Evolutionary conservation across 78 protist species (phyloP).

Genomic region (Dictyostelium firmibasis): DNA sequence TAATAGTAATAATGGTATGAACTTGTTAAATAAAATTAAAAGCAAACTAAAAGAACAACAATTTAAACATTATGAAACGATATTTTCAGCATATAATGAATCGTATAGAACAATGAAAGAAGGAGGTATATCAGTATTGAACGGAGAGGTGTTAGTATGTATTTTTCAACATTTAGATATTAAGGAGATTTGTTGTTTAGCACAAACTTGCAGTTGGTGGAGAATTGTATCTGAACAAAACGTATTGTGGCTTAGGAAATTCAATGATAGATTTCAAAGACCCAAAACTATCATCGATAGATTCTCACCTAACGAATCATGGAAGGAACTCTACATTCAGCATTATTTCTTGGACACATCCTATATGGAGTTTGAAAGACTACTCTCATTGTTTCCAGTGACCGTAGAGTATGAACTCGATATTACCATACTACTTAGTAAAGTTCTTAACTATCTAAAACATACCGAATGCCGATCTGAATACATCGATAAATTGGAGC

Average conservation of each 20-base stretch:
- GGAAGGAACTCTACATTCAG: slow-evolving; percentile 72
- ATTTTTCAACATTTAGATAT: slow-evolving; percentile 35
- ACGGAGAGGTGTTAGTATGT: slow-evolving; percentile 18
- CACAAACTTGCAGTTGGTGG: slow-evolving; percentile 72
- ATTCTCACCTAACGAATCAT: slow-evolving; percentile 22
- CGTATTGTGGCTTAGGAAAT: slow-evolving; percentile 44
- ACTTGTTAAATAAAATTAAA: neutral
- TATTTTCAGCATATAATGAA: slow-evolving; percentile 43
- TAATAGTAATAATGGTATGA: neutral
- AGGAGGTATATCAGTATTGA: slow-evolving; percentile 17
- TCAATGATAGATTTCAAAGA: slow-evolving; percentile 25
- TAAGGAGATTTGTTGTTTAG: slow-evolving; percentile 35
- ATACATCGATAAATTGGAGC: slow-evolving; percentile 51
- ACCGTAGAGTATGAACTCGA: slow-evolving; percentile 74
- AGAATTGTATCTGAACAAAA: slow-evolving; percentile 61
- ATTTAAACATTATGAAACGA: neutral
- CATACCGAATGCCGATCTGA: slow-evolving; percentile 60
- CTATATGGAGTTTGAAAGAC: slow-evolving; percentile 51
- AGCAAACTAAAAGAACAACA: neutral
- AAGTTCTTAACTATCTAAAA: slow-evolving; percentile 46
- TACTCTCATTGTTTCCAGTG: slow-evolving; percentile 52
- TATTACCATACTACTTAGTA: slow-evolving; percentile 42
- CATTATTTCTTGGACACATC: slow-evolving; percentile 67
- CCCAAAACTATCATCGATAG: slow-evolving; percentile 31
- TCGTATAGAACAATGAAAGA: neutral